These are phyloP conservation scores for Penicillium sp. DNA, from an alignment of 2,329 filamentous ascomycete genomes.

Conservation along the genomic window DNA sequence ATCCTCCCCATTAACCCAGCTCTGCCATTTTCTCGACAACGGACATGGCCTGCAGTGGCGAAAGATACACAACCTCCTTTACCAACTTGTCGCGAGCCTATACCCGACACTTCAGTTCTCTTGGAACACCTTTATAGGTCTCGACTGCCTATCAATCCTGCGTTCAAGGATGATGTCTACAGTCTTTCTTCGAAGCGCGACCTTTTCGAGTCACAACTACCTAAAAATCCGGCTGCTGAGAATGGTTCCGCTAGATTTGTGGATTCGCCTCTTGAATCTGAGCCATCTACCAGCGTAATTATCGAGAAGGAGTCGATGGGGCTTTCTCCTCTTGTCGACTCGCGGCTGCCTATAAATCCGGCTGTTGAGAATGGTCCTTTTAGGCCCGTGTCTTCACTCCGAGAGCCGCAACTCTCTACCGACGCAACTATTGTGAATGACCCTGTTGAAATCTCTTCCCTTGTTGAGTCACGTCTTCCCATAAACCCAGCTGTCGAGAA, in stretches of 20 bases:
- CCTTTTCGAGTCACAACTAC: background rate
- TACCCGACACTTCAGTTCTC: background rate
- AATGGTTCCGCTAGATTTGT: background rate
- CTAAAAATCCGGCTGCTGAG: background rate
- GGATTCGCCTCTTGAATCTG: background rate
- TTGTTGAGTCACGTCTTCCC: constrained; percentile 13
- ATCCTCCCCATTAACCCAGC: constrained; percentile 36
- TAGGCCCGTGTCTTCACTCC: background rate
- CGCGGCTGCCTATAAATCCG: background rate
- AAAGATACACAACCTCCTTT: background rate
- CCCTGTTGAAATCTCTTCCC: background rate
- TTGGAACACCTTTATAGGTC: background rate
- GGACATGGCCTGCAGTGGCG: constrained; percentile 4
- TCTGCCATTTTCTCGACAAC: constrained; percentile 7
- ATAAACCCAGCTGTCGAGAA: constrained; percentile 7
- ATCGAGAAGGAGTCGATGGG: background rate
- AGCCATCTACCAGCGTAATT: background rate
- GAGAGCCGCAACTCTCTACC: background rate
- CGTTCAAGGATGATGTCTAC: background rate
- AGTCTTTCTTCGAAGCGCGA: background rate
- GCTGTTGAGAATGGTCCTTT: background rate
- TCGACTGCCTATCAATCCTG: background rate
- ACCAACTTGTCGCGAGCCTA: background rate
- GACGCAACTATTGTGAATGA: background rate
- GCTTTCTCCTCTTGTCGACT: background rate